Evolutionary conservation across 1,284 basidiomycete genomes (phyloP).

Genomic region (Irpex sp.): DNA sequence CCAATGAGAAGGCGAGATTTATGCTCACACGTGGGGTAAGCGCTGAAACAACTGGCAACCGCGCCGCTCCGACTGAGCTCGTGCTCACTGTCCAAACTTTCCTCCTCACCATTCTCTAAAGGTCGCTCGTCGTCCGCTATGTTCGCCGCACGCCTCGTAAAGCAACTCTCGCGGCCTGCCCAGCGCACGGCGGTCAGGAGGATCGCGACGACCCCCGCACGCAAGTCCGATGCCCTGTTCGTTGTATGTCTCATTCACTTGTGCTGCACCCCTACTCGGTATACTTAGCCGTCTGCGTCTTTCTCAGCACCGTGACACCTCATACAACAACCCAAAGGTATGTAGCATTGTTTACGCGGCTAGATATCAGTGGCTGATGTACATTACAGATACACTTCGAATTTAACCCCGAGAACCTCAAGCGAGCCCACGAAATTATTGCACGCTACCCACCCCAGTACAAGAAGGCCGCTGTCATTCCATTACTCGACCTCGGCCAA

Average conservation of each 20-base stretch:
- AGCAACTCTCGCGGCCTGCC: constrained; percentile 6
- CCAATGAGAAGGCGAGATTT: constrained; percentile 1
- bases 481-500: constrained; percentile 94
- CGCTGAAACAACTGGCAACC: constrained; percentile 1
- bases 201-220: constrained; percentile 35
- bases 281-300: constrained; percentile 2
- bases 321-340: constrained; percentile 89
- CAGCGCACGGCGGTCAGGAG: constrained; percentile 17
- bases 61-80: constrained; percentile 12
- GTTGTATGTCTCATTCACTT: constrained; percentile 36
- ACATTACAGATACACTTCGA: constrained; percentile 79
- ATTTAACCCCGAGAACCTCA: constrained; percentile 80
- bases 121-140: constrained; percentile 1
- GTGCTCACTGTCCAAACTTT: constrained; percentile 2
- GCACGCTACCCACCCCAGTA: constrained; percentile 94
- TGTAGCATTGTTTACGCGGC: not conserved
- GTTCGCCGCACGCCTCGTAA: constrained; percentile 13
- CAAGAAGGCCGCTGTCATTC: constrained; percentile 97
- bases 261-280: constrained; percentile 10
- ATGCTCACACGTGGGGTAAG: constrained; percentile 5
- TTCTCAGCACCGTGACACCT: constrained; percentile 85
- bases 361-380: not conserved
- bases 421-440: constrained; percentile 87
- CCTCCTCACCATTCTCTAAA: not conserved
- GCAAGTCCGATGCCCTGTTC: constrained; percentile 50